These are phyloP conservation scores for Boletus sp. DNA, from an alignment of 768 basidiomycete species.

Conservation along the genomic window DNA sequence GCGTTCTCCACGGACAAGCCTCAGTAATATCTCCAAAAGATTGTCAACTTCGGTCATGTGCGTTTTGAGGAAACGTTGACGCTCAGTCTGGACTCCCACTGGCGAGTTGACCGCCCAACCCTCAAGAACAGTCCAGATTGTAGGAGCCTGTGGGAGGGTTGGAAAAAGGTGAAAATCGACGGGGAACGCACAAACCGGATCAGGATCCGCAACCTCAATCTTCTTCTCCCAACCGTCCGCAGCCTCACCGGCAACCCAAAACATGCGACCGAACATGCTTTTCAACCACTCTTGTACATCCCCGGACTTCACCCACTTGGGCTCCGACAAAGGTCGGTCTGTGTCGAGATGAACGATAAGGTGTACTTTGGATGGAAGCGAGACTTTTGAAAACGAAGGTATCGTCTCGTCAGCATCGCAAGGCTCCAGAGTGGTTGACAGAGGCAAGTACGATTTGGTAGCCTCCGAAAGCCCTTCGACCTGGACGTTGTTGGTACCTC, in stretches of 20 bases:
- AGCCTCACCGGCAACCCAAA: slow-evolving; percentile 79
- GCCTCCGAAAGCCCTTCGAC: slow-evolving; percentile 71
- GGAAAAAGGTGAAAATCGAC: background rate
- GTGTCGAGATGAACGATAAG: slow-evolving; percentile 81
- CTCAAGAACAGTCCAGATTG: slow-evolving; percentile 86
- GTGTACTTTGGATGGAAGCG: slow-evolving; percentile 53
- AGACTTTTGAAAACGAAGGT: slow-evolving; percentile 64
- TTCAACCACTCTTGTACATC: slow-evolving; percentile 92
- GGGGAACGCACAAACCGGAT: slow-evolving; percentile 65
- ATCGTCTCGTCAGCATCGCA: slow-evolving; percentile 58
- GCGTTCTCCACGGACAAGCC: slow-evolving; percentile 87
- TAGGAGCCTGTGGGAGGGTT: slow-evolving; percentile 64
- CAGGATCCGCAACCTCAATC: slow-evolving; percentile 88
- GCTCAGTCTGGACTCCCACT: slow-evolving; percentile 68
- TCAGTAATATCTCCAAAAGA: slow-evolving; percentile 87
- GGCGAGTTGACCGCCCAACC: slow-evolving; percentile 86
- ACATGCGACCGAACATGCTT: slow-evolving; percentile 84
- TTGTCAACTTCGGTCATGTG: slow-evolving; percentile 86
- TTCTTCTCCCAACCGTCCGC: slow-evolving; percentile 95
- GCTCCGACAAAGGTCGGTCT: slow-evolving; percentile 85
- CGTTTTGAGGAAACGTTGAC: slow-evolving; percentile 84
- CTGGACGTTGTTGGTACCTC: slow-evolving; percentile 36
- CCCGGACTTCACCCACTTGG: slow-evolving; percentile 95
- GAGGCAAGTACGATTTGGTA: slow-evolving; percentile 64
- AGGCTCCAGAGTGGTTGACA: slow-evolving; percentile 43